Base-by-base conservation (phyloP, 1,284 basidiomycete genomes). In the Sphaerobolus stellatus region DNA sequence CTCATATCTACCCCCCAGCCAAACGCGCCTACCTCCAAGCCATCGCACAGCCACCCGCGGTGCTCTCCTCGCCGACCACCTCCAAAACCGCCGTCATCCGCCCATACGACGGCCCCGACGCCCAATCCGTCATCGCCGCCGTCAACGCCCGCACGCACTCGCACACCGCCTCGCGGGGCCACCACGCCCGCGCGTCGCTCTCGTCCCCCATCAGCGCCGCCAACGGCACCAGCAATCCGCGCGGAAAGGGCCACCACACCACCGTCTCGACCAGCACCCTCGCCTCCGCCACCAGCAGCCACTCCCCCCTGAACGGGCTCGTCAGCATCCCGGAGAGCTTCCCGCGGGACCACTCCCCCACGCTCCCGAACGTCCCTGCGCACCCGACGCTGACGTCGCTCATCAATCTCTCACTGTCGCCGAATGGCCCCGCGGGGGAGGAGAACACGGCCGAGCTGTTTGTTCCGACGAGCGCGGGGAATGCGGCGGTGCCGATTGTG, bases 101-200 rank as follows among this genome's bases (percentile, higher is more conserved):
- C 62, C 94, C 96, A 0, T 99, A 98, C 72, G 94, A 96, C 69
- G 92, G 93, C 2, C 84, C 94, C 54, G 96, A 99, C 69, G 94
- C 94, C 5, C 88, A 94, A 63, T 75, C 73, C 53, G 90, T 99
- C 73, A 95, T 99, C 61, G 85, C 91, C 61, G 90, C 84, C 48
- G 92, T 98, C 58, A 90, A 93, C 67, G 43, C 54, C 22, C 60
- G 56, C 58, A 56, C 59, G 9, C 49, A 51, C 16, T 40, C 48
- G 27, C 51, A 54, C 33, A 54, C 36, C 31, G 44, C 28, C 7
- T 66, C 86, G 43, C 81, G 88, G 56, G 77, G 79, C 31, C 83
- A 83, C 61, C 84, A 45, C 41, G 46, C 56, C 13, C 52, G 56
- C 49, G 49, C 57, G 8, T 56, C 54, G 16, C n/a, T n/a, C n/a